Conservation (phyloP, 73 alveolate species). For the Durusdinium trenchii region DNA sequence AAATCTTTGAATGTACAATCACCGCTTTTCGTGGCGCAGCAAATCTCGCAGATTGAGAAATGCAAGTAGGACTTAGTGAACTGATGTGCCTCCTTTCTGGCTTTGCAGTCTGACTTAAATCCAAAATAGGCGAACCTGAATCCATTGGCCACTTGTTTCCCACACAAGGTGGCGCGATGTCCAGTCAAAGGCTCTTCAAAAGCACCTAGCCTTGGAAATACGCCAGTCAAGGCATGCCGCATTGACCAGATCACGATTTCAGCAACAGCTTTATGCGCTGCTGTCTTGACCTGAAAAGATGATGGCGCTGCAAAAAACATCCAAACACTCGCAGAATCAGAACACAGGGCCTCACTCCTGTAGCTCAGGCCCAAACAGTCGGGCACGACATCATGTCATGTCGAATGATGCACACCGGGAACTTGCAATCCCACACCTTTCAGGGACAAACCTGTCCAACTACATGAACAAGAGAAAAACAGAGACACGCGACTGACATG, state of each 20-base stretch:
- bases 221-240: neutral
- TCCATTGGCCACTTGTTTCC: neutral
- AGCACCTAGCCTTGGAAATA: neutral
- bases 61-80: neutral
- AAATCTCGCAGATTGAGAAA: neutral
- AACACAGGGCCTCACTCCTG: neutral
- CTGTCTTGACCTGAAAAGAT: neutral
- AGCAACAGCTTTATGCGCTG: neutral
- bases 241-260: neutral
- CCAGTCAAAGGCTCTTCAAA: neutral
- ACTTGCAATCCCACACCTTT: constrained; percentile 21
- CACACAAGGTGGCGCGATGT: neutral
- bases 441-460: neutral
- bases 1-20: neutral
- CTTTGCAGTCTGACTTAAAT: constrained; percentile 1
- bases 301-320: neutral
- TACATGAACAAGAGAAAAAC: neutral
- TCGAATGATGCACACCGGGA: neutral
- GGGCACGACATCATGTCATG: neutral
- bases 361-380: neutral
- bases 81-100: neutral
- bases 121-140: neutral
- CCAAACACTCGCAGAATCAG: neutral
- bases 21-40: neutral
- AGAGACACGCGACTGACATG: neutral